These are phyloP conservation scores for Mentha longifolia DNA, from an alignment of 257 asterid genomes.

Conservation along the genomic window DNA sequence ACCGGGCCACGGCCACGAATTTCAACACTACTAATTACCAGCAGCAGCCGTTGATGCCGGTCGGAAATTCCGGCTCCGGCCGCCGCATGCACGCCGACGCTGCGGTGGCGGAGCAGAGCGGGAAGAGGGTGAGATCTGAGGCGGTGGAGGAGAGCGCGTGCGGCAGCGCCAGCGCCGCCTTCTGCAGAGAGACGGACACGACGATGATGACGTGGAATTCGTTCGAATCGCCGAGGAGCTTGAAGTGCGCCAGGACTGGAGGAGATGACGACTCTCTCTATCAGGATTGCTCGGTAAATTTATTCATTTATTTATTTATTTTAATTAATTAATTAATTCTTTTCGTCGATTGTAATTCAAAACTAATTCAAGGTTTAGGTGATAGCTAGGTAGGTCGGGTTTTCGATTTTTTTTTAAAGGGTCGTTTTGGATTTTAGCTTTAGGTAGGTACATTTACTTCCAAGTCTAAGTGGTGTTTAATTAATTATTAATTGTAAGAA, in stretches of 20 bases:
- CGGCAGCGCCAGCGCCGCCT: conserved; percentile 55
- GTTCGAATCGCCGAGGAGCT: conserved; percentile 51
- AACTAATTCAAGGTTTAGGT: background rate
- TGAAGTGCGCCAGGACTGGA: conserved; percentile 42
- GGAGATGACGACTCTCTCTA: conserved; percentile 55
- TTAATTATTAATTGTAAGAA: too few species aligned
- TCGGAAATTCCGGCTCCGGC: background rate
- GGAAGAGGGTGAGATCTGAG: conserved; percentile 15
- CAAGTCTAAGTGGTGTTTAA: background rate
- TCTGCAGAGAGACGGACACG: conserved; percentile 48
- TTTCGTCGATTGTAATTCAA: too few species aligned
- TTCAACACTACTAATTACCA: background rate
- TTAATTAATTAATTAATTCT: too few species aligned
- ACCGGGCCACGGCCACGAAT: conserved; percentile 46
- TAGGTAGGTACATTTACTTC: background rate
- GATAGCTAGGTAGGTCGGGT: background rate
- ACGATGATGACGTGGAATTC: conserved; percentile 63
- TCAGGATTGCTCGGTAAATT: conserved; percentile 52
- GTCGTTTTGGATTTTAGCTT: too few species aligned
- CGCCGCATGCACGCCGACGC: background rate
- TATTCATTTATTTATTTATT: background rate
- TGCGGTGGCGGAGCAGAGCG: background rate
- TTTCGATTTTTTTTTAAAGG: background rate
- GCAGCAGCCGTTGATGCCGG: background rate
- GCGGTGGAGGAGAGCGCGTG: conserved; percentile 36